Conservation (phyloP, 2,329 filamentous ascomycete genomes). For the Diaporthe sp. region DNA sequence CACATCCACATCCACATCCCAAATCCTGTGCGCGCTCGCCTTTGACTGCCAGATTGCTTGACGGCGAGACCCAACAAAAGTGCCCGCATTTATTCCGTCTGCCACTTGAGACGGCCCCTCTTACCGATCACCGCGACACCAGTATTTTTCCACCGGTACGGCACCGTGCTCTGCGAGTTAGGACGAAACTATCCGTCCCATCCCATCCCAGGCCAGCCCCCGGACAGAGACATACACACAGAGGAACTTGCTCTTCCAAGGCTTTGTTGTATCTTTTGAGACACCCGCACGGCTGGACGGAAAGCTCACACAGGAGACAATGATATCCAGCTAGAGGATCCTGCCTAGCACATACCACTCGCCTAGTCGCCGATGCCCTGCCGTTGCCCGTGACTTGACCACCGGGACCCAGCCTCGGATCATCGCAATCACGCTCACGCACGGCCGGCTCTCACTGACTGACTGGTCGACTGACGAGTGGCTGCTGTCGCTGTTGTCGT, state of each 20-base stretch:
- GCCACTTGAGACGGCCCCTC: constrained; percentile 37
- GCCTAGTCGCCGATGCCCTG: neutral
- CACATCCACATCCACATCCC: neutral
- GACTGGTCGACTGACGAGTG: neutral
- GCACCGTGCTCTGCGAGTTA: neutral
- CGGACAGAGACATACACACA: neutral
- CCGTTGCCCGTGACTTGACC: constrained; percentile 8
- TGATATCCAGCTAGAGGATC: constrained; percentile 19
- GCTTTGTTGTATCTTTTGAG: constrained; percentile 5
- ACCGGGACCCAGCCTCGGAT: constrained; percentile 24
- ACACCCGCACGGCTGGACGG: constrained; percentile 17
- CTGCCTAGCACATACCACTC: constrained; percentile 17
- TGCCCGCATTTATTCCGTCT: constrained; percentile 28
- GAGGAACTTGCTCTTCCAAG: neutral
- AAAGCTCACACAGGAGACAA: constrained; percentile 3
- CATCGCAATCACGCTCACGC: constrained; percentile 11
- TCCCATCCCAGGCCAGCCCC: constrained; percentile 9
- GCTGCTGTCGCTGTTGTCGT: neutral
- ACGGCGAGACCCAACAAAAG: constrained; percentile 8
- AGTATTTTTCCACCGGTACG: constrained; percentile 1
- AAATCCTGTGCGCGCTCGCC: constrained; percentile 3
- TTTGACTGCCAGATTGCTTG: neutral
- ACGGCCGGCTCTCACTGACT: neutral
- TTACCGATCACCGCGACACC: constrained; percentile 38
- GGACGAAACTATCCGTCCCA: constrained; percentile 30